Base-by-base conservation (phyloP, 805 yeast genomes). In the Zygotorulaspora chibaensis region DNA sequence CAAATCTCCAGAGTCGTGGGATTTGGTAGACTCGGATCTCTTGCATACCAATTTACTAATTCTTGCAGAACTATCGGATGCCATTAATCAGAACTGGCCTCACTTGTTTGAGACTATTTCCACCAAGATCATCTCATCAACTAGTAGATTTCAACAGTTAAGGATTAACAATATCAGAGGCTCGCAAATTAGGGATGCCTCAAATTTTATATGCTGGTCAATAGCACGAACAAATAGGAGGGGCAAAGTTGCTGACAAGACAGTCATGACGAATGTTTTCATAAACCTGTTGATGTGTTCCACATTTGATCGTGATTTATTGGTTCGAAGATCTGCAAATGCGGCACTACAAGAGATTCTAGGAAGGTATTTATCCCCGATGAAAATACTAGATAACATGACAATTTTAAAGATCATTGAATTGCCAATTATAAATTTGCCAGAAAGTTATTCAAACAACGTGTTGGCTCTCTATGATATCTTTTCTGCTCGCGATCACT, bases 161-260 rank as follows among this genome's bases (percentile, higher is more conserved):
- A 65, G 74, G 38, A 56, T 79, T 6, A 75, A 80, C 0, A 67
- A 70, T 17, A 67, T 80, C 0, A 61, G 76, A 6, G 95, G 95
- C 0, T 65, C 76, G 2, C 87, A 83, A 53, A 74, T 91, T 1
- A 73, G 95, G 46, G 98, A 90, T 62, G 81, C 96, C 0, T 80
- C 91, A 0, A 85, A 95, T 62, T 90, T 84, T 57, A 78, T 86
- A 0, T 66, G 80, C n/a, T 90, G 98, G 98, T 77, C 95, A 0
- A 43, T 84, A 13, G 72, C 78, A 29, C 73, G 84, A 52, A 66
- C 43, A 3, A 35, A 39, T n/a, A 27, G 17, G n/a, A 43, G 42
- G 23, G 30, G 30, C 35, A 12, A 28, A 20, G 35, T 34, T 10
- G 9, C 29, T 9, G 31, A 42, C 9, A 16, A 29, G 27, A 25